These are phyloP conservation scores for Leptosphaerulina australis DNA, from an alignment of 2,329 filamentous ascomycete genomes.

Conservation along the genomic window DNA sequence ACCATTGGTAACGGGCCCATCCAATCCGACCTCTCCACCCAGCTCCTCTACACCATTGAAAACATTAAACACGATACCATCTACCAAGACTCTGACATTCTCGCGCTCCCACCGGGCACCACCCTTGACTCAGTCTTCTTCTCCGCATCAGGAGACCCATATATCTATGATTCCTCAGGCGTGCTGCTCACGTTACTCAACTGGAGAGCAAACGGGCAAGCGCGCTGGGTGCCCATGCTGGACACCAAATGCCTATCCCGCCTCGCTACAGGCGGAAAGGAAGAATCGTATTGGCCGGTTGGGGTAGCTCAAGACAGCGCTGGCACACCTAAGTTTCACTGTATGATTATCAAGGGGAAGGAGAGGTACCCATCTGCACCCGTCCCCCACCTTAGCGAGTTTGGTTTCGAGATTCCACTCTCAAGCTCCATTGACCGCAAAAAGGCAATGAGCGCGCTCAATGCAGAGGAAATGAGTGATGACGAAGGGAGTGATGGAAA, in stretches of 20 bases:
- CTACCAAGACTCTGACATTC: constrained; percentile 91
- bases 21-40: constrained; percentile 75
- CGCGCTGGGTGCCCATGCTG: constrained; percentile 88
- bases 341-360: constrained; percentile 96
- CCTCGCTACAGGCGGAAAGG: constrained; percentile 81
- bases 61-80: constrained; percentile 92
- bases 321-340: constrained; percentile 89
- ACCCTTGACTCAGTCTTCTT: constrained; percentile 86
- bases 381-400: constrained; percentile 89
- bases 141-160: constrained; percentile 90
- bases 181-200: constrained; percentile 86
- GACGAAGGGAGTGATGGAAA: constrained; percentile 24
- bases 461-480: constrained; percentile 44
- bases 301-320: constrained; percentile 88
- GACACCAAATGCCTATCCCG: constrained; percentile 86
- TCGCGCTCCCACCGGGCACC: constrained; percentile 77
- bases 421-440: constrained; percentile 57
- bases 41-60: constrained; percentile 88
- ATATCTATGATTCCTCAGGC: constrained; percentile 92
- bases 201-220: constrained; percentile 85
- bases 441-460: constrained; percentile 30
- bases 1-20: constrained; percentile 93
- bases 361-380: constrained; percentile 85
- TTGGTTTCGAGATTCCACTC: constrained; percentile 87
- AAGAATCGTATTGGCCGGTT: constrained; percentile 92